These are phyloP conservation scores for Scleromitrula shiraiana DNA, from an alignment of 2,329 filamentous ascomycete genomes.

Conservation along the genomic window DNA sequence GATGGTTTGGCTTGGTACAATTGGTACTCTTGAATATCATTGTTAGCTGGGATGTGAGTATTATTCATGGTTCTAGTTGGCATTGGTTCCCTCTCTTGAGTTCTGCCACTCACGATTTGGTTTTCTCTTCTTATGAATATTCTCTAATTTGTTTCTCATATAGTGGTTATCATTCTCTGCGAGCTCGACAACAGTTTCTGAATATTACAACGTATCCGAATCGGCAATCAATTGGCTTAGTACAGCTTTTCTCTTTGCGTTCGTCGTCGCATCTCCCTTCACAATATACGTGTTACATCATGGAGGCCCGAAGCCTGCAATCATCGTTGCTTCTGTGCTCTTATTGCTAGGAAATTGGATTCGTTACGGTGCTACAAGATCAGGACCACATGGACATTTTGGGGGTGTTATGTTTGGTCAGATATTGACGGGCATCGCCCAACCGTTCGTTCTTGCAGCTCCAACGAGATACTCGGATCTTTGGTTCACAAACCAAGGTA, in stretches of 20 bases:
- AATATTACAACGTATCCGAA: slow-evolving; percentile 69
- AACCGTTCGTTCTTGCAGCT: slow-evolving; percentile 85
- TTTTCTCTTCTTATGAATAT: not conserved
- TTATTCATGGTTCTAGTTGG: too few relatives aligned
- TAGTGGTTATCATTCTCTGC: slow-evolving; percentile 92
- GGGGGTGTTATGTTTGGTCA: slow-evolving; percentile 83
- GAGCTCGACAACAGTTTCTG: slow-evolving; percentile 63
- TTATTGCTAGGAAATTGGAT: slow-evolving; percentile 86
- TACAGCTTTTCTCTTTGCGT: slow-evolving; percentile 80
- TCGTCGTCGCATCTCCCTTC: slow-evolving; percentile 62
- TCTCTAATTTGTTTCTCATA: slow-evolving; percentile 7
- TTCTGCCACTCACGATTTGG: not conserved
- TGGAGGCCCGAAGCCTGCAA: slow-evolving; percentile 67
- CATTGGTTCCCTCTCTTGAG: too few relatives aligned
- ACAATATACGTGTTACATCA: slow-evolving; percentile 71
- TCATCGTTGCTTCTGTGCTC: slow-evolving; percentile 64
- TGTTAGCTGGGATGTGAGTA: slow-evolving; percentile 88
- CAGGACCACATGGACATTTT: slow-evolving; percentile 51
- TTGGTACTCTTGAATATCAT: slow-evolving; percentile 85
- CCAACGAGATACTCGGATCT: slow-evolving; percentile 88
- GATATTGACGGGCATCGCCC: slow-evolving; percentile 78
- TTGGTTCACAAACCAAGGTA: slow-evolving; percentile 82
- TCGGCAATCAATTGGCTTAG: slow-evolving; percentile 87
- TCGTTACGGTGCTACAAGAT: slow-evolving; percentile 63
- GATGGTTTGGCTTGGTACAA: slow-evolving; percentile 82